A percentile compares a stretch with the other conserved stretches of the same genome.
Evolutionary conservation across 2,329 filamentous ascomycete genomes (phyloP).

Genomic region (Diaporthe australafricana): DNA sequence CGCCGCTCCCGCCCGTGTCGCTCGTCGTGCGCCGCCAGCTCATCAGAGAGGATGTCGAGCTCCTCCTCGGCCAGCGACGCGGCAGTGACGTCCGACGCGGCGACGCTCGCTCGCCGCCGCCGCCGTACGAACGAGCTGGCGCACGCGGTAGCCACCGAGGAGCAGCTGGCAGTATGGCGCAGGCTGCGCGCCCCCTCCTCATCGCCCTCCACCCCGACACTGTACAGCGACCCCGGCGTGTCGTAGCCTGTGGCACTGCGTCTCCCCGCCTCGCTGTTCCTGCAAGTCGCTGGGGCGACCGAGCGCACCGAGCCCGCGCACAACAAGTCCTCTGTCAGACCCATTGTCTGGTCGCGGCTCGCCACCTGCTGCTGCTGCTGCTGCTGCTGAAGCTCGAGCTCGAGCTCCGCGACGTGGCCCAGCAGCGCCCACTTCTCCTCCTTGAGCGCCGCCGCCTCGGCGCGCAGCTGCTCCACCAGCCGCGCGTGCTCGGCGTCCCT

Average conservation of each 20-base stretch:
- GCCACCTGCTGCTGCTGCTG: no score
- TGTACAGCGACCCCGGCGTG: background rate
- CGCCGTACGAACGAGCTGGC: background rate
- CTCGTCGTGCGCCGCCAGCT: constrained; percentile 6
- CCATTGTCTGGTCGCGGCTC: no score
- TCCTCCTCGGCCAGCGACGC: constrained; percentile 14
- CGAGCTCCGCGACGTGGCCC: constrained; percentile 30
- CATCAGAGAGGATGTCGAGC: constrained; percentile 10
- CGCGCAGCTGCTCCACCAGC: constrained; percentile 22
- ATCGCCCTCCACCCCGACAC: background rate
- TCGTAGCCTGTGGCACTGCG: background rate
- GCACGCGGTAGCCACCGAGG: background rate
- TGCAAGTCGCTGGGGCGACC: background rate
- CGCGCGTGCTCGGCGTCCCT: constrained; percentile 25
- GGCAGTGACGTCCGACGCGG: background rate
- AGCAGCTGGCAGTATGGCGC: background rate
- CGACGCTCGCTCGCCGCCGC: background rate
- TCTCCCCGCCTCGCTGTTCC: background rate
- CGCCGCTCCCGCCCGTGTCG: constrained; percentile 3
- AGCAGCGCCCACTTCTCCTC: constrained; percentile 31
- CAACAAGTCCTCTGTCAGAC: background rate
- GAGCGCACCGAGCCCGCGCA: background rate
- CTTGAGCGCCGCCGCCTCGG: constrained; percentile 23
- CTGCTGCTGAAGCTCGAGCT: constrained; percentile 27
- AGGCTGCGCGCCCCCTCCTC: background rate